Percentiles rank a stretch among this genome's conserved stretches.
Conservation (phyloP, 1,284 basidiomycete genomes). For the Coniophora puteana region DNA sequence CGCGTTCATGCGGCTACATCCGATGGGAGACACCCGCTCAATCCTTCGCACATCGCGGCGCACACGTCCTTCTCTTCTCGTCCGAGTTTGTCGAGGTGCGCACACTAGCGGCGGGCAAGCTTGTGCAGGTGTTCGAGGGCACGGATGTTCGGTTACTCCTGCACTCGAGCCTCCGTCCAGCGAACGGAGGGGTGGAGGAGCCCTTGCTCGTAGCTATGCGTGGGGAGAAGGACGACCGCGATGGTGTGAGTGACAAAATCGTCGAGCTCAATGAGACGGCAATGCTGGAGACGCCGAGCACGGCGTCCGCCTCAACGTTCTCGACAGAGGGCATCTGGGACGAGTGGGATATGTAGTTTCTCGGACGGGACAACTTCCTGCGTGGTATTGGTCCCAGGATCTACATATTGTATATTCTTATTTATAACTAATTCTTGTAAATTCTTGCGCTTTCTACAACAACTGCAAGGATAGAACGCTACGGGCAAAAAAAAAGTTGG, state of each 20-base stretch:
- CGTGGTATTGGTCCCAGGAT: background rate
- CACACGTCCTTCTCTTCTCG: constrained; percentile 68
- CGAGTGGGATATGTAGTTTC: constrained; percentile 62
- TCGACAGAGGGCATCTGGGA: constrained; percentile 49
- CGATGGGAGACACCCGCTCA: constrained; percentile 71
- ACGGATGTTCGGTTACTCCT: constrained; percentile 60
- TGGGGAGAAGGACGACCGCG: constrained; percentile 48
- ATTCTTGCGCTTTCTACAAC: too few species aligned
- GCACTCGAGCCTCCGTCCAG: constrained; percentile 15
- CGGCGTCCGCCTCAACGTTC: constrained; percentile 27
- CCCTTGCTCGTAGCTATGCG: constrained; percentile 59
- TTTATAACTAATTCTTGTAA: constrained; percentile 17
- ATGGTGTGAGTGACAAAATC: constrained; percentile 55
- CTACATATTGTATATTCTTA: background rate
- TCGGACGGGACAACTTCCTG: background rate
- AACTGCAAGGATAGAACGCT: too few species aligned
- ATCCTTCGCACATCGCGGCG: constrained; percentile 54
- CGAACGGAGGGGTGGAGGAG: constrained; percentile 36
- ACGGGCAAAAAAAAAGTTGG: constrained; percentile 10
- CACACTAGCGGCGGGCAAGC: constrained; percentile 52
- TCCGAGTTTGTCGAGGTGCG: constrained; percentile 71
- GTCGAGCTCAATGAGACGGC: constrained; percentile 68
- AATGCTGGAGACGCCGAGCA: constrained; percentile 41
- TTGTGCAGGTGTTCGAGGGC: constrained; percentile 74
- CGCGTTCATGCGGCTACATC: constrained; percentile 57